phyloP scores from a whole-genome alignment of 2,329 filamentous ascomycete species.

The Hymenoscyphus repandus region DNA sequence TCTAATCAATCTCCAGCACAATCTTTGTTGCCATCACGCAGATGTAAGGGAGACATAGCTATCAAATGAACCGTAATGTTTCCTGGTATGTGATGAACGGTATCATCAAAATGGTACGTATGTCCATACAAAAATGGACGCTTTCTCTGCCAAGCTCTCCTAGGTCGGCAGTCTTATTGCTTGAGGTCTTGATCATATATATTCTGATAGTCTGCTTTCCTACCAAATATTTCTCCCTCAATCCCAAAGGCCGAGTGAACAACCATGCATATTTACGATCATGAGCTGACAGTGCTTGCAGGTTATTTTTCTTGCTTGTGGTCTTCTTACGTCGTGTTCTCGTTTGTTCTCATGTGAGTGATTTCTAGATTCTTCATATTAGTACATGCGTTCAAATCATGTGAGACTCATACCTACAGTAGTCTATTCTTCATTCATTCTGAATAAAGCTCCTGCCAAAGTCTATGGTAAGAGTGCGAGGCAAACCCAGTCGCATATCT shows the following conservation, averaged over 20 bases:
- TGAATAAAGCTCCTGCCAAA: too few relatives aligned
- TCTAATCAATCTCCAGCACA: slow-evolving; percentile 28
- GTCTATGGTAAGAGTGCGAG: too few relatives aligned
- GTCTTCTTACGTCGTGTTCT: slow-evolving; percentile 45
- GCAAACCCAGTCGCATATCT: too few relatives aligned
- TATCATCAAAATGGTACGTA: slow-evolving; percentile 45
- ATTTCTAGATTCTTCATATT: background rate
- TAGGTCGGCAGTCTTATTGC: slow-evolving; percentile 24
- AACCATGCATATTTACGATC: background rate
- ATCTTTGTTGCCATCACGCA: slow-evolving; percentile 53
- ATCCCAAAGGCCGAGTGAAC: background rate
- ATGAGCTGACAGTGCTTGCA: background rate
- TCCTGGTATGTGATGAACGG: slow-evolving; percentile 59
- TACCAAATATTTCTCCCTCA: slow-evolving; percentile 21
- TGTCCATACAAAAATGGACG: slow-evolving; percentile 21
- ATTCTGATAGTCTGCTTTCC: slow-evolving; percentile 37
- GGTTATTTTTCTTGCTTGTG: slow-evolving; percentile 52
- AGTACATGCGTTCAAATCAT: too few relatives aligned
- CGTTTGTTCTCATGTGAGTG: slow-evolving; percentile 35
- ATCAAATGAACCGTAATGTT: slow-evolving; percentile 52
- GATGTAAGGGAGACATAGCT: slow-evolving; percentile 57
- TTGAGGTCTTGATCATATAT: slow-evolving; percentile 50
- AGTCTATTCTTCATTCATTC: too few relatives aligned
- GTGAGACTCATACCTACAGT: too few relatives aligned
- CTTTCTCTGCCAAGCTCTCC: slow-evolving; percentile 14